phyloP scores from a whole-genome alignment of 805 yeast species.

The Wickerhamiella occidentalis region DNA sequence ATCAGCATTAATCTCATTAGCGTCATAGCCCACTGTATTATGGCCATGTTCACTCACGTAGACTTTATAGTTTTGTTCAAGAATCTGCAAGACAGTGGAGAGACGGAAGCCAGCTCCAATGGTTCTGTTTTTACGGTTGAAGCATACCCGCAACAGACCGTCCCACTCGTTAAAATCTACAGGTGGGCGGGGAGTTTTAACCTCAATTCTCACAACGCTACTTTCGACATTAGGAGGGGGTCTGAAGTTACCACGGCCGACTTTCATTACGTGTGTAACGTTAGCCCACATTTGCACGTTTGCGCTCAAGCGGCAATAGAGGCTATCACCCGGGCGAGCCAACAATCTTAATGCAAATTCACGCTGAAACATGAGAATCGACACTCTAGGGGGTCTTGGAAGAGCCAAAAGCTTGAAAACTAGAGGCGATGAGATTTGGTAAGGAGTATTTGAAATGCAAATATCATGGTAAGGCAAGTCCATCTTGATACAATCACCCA shows the following conservation, averaged over 20 bases:
- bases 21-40: constrained; percentile 34
- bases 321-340: constrained; percentile 92
- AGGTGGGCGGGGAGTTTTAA: constrained; percentile 86
- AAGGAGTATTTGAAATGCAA: constrained; percentile 94
- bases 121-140: constrained; percentile 87
- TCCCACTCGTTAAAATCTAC: constrained; percentile 96
- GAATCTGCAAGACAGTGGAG: constrained; percentile 59
- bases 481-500: constrained; percentile 94
- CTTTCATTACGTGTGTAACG: constrained; percentile 96
- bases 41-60: constrained; percentile 45
- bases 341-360: constrained; percentile 88
- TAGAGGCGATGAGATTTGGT: constrained; percentile 92
- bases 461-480: constrained; percentile 91
- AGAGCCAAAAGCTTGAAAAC: constrained; percentile 84
- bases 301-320: constrained; percentile 87
- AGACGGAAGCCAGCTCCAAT: constrained; percentile 87
- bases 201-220: constrained; percentile 85
- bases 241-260: constrained; percentile 88
- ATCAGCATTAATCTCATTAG: constrained; percentile 27
- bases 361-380: constrained; percentile 94
- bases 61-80: constrained; percentile 80
- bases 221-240: constrained; percentile 99
- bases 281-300: constrained; percentile 99
- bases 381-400: constrained; percentile 89
- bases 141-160: constrained; percentile 80